Base-by-base conservation (phyloP, 1,284 basidiomycete genomes). In the Apiotrichum mycotoxinovorans region DNA sequence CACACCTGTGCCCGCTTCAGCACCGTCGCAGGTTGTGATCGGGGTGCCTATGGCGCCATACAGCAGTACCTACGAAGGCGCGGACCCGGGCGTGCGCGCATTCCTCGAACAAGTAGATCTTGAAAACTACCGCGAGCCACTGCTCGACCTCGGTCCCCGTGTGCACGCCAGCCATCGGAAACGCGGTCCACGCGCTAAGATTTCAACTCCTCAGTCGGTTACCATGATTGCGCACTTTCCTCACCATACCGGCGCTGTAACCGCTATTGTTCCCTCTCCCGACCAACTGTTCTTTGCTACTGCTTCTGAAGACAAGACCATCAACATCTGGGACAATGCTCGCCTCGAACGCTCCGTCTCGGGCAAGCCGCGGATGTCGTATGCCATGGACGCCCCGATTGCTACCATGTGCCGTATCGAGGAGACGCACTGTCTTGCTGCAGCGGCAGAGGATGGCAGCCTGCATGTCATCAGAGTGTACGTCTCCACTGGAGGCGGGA, bases 211-310 rank as follows among this genome's bases (percentile, higher is more conserved):
- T 1, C 76, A 74, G 20, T 89, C 91, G 60, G 87, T 88, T 0
- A 87, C 83, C 0, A 83, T 95, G 60, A 85, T 96, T 50, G 87
- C 88, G 0, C 88, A 95, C 72, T 82, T 95, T n/a, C 83, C 83
- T 22, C 90, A 91, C 11, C 93, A 97, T 69, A 83, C 85, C 0
- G 88, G 87, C 18, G 81, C 84, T 1, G 81, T 98, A 58, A 91
- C 87, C 1, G 83, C 85, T 1, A 80, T 98, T 18, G 87, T 87
- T 0, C 89, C 95, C 12, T 88, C 95, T 1, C 91, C 93, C 0
- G 96, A 98, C 71, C 91, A 96, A 63, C 79, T 87, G 63, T 99
- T 97, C 80, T 98, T 98, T 67, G 87, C 91, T 1, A 89, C 93
- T 0, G 84, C 86, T 0, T 94, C 91, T 1, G 85, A 89, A 62